Conservation (phyloP, 345 rosid species). For the Raphanus raphanistrum region DNA sequence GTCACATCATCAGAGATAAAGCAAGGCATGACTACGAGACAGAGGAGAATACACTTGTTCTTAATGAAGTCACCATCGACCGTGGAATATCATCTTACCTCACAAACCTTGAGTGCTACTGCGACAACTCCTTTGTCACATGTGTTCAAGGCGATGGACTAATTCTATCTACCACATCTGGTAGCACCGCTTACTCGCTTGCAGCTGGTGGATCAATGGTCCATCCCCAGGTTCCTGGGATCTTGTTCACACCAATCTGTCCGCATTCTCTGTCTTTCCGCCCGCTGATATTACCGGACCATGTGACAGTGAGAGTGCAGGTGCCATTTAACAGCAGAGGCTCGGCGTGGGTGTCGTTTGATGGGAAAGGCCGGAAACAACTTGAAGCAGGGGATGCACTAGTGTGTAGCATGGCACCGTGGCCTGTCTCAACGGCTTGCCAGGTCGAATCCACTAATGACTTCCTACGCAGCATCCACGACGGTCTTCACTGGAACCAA, state of each 20-base stretch:
- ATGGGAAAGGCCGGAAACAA: constrained; percentile 88
- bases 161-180: constrained; percentile 93
- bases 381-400: constrained; percentile 88
- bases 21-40: constrained; percentile 74
- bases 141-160: constrained; percentile 98
- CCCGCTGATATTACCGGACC: constrained; percentile 92
- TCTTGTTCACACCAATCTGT: constrained; percentile 95
- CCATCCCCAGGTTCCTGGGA: constrained; percentile 99
- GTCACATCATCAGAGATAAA: constrained; percentile 76
- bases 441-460: constrained; percentile 78
- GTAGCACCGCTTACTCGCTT: constrained; percentile 98
- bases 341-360: constrained; percentile 95
- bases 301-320: constrained; percentile 82
- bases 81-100: constrained; percentile 94
- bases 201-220: constrained; percentile 99
- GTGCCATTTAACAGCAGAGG: constrained; percentile 91
- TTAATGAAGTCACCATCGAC: constrained; percentile 98
- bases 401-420: constrained; percentile 95
- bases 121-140: constrained; percentile 94
- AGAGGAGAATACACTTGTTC: constrained; percentile 75
- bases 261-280: constrained; percentile 97
- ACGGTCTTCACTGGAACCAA: constrained; percentile 95
- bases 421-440: constrained; percentile 98
- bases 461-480: constrained; percentile 89
- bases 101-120: constrained; percentile 95